Percentiles rank a stretch among this genome's conserved stretches.
phyloP scores from a whole-genome alignment of 805 yeast genomes.

The Cyberlindnera nakhonratchasimensis region DNA sequence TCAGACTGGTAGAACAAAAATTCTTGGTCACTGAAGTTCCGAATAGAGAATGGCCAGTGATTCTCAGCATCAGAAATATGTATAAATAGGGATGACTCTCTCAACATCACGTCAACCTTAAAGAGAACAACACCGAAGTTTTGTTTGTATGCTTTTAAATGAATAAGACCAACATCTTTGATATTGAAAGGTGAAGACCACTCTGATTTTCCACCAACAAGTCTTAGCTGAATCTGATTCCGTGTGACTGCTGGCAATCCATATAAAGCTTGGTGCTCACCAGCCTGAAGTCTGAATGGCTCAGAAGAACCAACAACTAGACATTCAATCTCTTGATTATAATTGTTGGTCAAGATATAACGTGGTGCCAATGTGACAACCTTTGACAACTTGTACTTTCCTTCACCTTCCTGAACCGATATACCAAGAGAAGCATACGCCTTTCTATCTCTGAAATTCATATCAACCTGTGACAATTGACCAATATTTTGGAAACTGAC shows the following conservation, averaged over 20 bases:
- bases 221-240: slow-evolving; percentile 61
- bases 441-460: slow-evolving; percentile 47
- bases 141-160: slow-evolving; percentile 62
- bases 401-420: slow-evolving; percentile 76
- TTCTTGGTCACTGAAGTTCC: slow-evolving; percentile 87
- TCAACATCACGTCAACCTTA: slow-evolving; percentile 71
- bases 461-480: slow-evolving; percentile 56
- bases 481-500: slow-evolving; percentile 90
- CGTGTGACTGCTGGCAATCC: slow-evolving; percentile 52
- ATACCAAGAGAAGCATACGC: slow-evolving; percentile 75
- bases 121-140: slow-evolving; percentile 66
- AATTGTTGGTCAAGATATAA: slow-evolving; percentile 64
- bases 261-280: slow-evolving; percentile 55
- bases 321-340: slow-evolving; percentile 53
- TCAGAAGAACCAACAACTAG: slow-evolving; percentile 67
- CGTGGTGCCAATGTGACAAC: slow-evolving; percentile 81
- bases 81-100: slow-evolving; percentile 77
- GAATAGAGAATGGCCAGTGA: slow-evolving; percentile 88
- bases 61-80: slow-evolving; percentile 68
- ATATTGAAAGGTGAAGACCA: slow-evolving; percentile 91
- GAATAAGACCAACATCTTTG: slow-evolving; percentile 79
- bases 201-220: slow-evolving; percentile 49
- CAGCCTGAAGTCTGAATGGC: slow-evolving; percentile 42
- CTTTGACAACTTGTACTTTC: slow-evolving; percentile 72
- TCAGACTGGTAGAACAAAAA: slow-evolving; percentile 84